phyloP scores from a whole-genome alignment of 2,329 filamentous ascomycete species.

The Geosmithia putterillii region DNA sequence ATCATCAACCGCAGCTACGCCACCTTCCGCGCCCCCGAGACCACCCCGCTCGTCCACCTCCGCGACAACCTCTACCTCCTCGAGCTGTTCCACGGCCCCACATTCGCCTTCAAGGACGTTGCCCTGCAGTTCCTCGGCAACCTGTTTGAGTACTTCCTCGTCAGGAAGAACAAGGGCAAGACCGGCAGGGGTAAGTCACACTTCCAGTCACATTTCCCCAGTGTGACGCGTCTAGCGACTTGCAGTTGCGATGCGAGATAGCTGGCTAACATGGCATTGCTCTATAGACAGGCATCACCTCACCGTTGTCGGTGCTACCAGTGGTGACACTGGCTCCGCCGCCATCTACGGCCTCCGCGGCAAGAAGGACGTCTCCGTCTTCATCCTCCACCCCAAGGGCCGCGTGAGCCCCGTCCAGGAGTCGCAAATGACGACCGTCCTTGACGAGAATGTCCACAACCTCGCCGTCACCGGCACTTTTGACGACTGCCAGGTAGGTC shows the following conservation, averaged over 20 bases:
- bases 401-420: conserved; percentile 88
- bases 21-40: conserved; percentile 70
- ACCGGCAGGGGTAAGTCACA: conserved; percentile 33
- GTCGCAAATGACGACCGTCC: conserved; percentile 90
- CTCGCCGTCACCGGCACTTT: conserved; percentile 83
- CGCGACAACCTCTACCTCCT: conserved; percentile 69
- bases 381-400: conserved; percentile 87
- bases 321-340: conserved; percentile 82
- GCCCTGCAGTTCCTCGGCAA: conserved; percentile 94
- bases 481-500: conserved; percentile 78
- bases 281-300: conserved; percentile 57
- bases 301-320: conserved; percentile 78
- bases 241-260: not conserved
- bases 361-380: conserved; percentile 94
- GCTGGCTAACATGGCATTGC: not conserved
- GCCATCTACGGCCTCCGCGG: conserved; percentile 91
- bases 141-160: conserved; percentile 80
- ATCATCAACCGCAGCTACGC: conserved; percentile 81
- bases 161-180: conserved; percentile 60
- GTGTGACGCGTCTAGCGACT: not conserved
- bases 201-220: not conserved
- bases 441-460: conserved; percentile 88
- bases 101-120: conserved; percentile 91
- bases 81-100: conserved; percentile 93
- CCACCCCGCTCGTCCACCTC: conserved; percentile 70